Base-by-base conservation (phyloP, 2,329 filamentous ascomycete species). In the Penicillium italicum region DNA sequence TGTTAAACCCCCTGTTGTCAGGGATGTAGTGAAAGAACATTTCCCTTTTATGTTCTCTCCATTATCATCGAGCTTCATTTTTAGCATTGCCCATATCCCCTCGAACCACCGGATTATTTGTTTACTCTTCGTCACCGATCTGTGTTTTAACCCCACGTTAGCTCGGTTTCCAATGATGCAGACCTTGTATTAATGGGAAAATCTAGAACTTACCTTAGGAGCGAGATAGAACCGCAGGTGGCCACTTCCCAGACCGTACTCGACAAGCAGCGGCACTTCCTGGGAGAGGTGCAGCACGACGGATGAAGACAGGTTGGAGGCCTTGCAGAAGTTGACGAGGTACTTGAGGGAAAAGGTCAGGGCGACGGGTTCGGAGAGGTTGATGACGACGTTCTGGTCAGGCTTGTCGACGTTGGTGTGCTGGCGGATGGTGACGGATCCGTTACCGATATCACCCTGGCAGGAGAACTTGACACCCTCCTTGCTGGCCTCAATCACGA, bases 241-340 rank as follows among this genome's bases (percentile, higher is more conserved):
- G 76, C 90, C 94, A 79, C 85, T 91, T 63, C 89, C 81, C 59
- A 97, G 78, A 53, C 79, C 81, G 77, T 97, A 99, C 80, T 99
- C 94, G 42, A 99, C 94, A 67, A 97, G 81, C 64, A 99, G 85
- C 28, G 94, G 94, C 49, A 99, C 93, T 78, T 99, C 94, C 76
- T 91, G 92, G 50, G 93, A 97, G 66, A 99, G 83, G 78, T 89
- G 96, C 67, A 99, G 87, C 79, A 89, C 94, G 76, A 99, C 95
- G 64, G 84, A 82, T 65, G 76, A 80, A 37, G 92, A 93, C 59
- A 99, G 81, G 50, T 85, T 87, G 61, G 91, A 89, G 33, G 95
- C 95, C 81, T 99, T 99, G 89, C 94, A 97, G 81, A 99, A 99
- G 84, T 97, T 97, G 82, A 96, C 90, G 3, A 99, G 87, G 79